Percentiles rank a stretch among this genome's conserved stretches.
Evolutionary conservation across 176 grass and related monocot species (phyloP).

Genomic region (Juncus effusus): DNA sequence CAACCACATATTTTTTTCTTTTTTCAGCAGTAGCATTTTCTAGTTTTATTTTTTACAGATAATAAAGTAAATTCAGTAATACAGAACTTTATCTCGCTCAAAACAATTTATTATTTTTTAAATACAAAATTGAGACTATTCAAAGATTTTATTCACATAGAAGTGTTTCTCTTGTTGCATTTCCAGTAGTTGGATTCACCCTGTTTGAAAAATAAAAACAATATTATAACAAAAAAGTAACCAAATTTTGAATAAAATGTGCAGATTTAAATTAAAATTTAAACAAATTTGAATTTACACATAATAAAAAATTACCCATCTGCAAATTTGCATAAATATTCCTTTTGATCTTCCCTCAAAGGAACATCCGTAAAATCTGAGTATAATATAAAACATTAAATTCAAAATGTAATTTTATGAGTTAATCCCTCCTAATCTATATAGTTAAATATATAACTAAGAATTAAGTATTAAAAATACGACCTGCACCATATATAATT

Average conservation of each 20-base stretch:
- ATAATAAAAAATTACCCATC: conserved; percentile 51
- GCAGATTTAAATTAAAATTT: neutral
- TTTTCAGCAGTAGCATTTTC: too few relatives aligned
- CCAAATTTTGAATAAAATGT: neutral
- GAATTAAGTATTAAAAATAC: conserved; percentile 14
- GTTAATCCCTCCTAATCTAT: neutral
- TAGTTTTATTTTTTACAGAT: conserved; percentile 1
- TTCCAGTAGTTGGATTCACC: conserved; percentile 73
- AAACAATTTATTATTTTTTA: conserved; percentile 14
- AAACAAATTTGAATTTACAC: neutral
- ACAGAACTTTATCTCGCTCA: neutral
- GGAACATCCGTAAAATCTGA: conserved; percentile 83
- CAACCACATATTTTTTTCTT: too few relatives aligned
- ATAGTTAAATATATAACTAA: neutral
- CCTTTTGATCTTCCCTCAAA: conserved; percentile 66
- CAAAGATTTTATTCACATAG: conserved; percentile 47
- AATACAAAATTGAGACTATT: conserved; percentile 16
- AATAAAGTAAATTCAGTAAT: neutral
- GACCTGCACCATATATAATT: conserved; percentile 64
- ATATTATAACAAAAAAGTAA: neutral
- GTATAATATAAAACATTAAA: too few relatives aligned
- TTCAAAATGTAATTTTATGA: neutral
- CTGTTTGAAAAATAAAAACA: conserved; percentile 17
- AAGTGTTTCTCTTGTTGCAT: conserved; percentile 70
- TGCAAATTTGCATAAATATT: conserved; percentile 76